Percentiles rank a stretch among this genome's conserved stretches.
phyloP scores from a whole-genome alignment of 2,329 filamentous ascomycete genomes.

The Penicillium occitanis region DNA sequence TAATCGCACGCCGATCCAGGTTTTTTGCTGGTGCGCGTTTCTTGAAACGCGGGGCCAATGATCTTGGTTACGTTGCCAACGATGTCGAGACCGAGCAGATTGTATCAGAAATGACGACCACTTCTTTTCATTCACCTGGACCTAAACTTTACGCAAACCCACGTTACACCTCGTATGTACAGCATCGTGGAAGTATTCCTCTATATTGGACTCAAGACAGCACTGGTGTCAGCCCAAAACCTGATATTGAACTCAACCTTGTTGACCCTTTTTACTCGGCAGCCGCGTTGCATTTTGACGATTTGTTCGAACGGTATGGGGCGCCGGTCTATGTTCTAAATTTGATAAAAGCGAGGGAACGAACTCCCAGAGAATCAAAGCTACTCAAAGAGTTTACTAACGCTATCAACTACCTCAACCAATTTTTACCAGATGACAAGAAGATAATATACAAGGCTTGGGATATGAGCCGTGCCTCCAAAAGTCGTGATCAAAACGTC shows the following conservation, averaged over 20 bases:
- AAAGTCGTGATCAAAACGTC: slow-evolving; percentile 88
- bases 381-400: slow-evolving; percentile 82
- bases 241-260: slow-evolving; percentile 92
- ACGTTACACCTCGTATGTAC: slow-evolving; percentile 92
- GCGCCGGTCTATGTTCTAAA: slow-evolving; percentile 90
- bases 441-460: slow-evolving; percentile 93
- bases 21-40: slow-evolving; percentile 94
- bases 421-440: slow-evolving; percentile 79
- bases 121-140: slow-evolving; percentile 90
- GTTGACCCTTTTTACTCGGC: slow-evolving; percentile 94
- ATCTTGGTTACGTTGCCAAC: slow-evolving; percentile 92
- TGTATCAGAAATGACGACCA: slow-evolving; percentile 89
- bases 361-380: slow-evolving; percentile 87
- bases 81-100: slow-evolving; percentile 99
- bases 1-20: slow-evolving; percentile 87
- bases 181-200: slow-evolving; percentile 94
- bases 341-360: slow-evolving; percentile 83
- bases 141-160: slow-evolving; percentile 82
- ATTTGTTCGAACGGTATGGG: slow-evolving; percentile 90
- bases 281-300: slow-evolving; percentile 90
- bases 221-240: slow-evolving; percentile 91
- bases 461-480: slow-evolving; percentile 96
- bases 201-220: slow-evolving; percentile 97
- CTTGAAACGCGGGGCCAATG: slow-evolving; percentile 90
- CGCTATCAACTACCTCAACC: slow-evolving; percentile 88